Base-by-base conservation (phyloP, 805 yeast genomes). In the Schwanniomyces vanrijiae region DNA sequence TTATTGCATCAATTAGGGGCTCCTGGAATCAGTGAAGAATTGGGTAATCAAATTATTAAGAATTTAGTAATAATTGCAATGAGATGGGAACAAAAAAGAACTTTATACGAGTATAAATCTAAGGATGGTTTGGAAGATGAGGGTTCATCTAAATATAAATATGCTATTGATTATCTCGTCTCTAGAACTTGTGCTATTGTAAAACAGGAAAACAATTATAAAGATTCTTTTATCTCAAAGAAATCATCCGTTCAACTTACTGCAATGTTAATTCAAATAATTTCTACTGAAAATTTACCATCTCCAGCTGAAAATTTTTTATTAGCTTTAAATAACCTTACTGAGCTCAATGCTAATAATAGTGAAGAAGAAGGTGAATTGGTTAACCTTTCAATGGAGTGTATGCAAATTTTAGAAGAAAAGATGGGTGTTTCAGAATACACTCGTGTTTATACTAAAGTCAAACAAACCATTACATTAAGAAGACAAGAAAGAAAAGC, bases 1-100 rank as follows among this genome's bases (percentile, higher is more conserved):
- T 67, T 80, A 31, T 73, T 90, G 49, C 86, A 91, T 57, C 96
- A 89, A 70, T 68, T 92, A 41, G 82, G 86, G 21, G 96, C 97
- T 1, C 94, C 96, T 2, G 65, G 77, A 5, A 73, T 90, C 22
- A 67, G 86, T 3, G 84, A 82, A 43, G 79, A 76, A 0, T 69
- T 90, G 46, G 86, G 88, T 0, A 62, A 74, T 14, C 86, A 84
- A 59, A 74, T 80, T 24, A 82, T 86, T 19, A 88, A 85, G 62
- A 84, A 85, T 50, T 64, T 91, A 51, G 83, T 85, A 1, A 62
- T 72, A 31, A 73, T 89, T 25, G 71, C 84, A 5, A 75, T 77
- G 65, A 66, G 67, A 45, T 90, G 96, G 96, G 75, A 79, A 24
- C 56, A 64, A 20, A 61, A 73, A 4, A 49, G 71, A 10, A 71